Base-by-base conservation (phyloP, 495 filamentous ascomycete species). In the Usnea hakonensis region DNA sequence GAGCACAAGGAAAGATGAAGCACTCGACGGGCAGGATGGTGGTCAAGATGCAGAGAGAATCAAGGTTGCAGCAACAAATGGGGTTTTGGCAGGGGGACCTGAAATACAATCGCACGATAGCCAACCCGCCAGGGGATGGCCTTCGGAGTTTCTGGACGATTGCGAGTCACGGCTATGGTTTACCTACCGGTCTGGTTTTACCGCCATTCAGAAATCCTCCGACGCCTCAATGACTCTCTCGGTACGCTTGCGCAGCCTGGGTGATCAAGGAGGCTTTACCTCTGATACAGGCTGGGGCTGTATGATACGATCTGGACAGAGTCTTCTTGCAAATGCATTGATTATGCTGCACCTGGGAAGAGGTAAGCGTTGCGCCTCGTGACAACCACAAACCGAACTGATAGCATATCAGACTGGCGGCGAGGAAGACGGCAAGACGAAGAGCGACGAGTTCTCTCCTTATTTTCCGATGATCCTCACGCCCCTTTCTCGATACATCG, bases 231-330 rank as follows among this genome's bases (percentile, higher is more conserved):
- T 97, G 80, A 91, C 90, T n/a, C 82, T 97, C 43, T 75, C 89
- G 23, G 92, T 96, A 70, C 87, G 90, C 40, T 74, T 97, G 61
- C 84, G 90, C 67, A 93, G 80, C 50, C 89, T 97, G 35, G 82
- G 84, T 33, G 90, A 94, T 59, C 81, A 89, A 33, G 79, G 79
- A 30, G 92, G 91, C 23, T 99, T 99, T 76, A 87, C 90, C 26
- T 93, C 90, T 3, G 95, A 99, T 73, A 90, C 90, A 0, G 94
- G 94, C 38, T 99, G 95, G 91, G 95, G 95, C 1, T 99, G 95
- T 69, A 99, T 99, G 95, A 97, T 99, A 66, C 81, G 95, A 67
- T 96, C 93, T 0, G 95, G 94, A 14, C 95, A 99, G 75, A 90
- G 90, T 67, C 77, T 99, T 19, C 77, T 99, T 37, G 94, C 92